A percentile compares a stretch with the other conserved stretches of the same genome.
Conservation (phyloP, 2,329 filamentous ascomycete species). For the Talaromyces islandicus region DNA sequence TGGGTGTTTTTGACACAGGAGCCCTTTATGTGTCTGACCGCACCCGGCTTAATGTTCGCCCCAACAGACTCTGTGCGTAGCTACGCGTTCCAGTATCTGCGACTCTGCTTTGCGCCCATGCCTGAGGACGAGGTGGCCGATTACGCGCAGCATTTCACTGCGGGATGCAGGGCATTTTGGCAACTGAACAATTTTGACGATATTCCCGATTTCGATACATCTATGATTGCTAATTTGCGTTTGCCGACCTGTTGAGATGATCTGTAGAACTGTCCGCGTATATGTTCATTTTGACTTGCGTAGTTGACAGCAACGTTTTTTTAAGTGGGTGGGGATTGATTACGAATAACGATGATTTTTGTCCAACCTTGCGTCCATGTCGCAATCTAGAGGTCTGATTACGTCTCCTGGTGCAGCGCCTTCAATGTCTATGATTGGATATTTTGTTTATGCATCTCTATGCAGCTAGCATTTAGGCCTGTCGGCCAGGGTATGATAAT, state of each 20-base stretch:
- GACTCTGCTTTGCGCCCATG: conserved; percentile 82
- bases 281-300: not conserved
- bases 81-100: conserved; percentile 64
- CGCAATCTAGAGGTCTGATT: not conserved
- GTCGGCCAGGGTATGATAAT: too few species aligned
- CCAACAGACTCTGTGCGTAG: conserved; percentile 56
- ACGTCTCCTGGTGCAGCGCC: not conserved
- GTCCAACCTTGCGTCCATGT: not conserved
- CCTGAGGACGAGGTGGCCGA: conserved; percentile 61
- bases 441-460: not conserved
- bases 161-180: conserved; percentile 71
- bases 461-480: not conserved
- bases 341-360: not conserved
- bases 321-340: not conserved
- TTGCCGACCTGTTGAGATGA: not conserved
- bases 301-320: not conserved
- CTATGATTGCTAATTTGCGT: not conserved
- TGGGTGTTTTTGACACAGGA: conserved; percentile 66
- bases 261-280: not conserved
- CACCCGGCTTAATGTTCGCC: conserved; percentile 68
- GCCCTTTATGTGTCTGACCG: conserved; percentile 63
- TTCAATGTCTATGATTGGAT: not conserved
- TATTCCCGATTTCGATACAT: conserved; percentile 4
- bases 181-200: conserved; percentile 53
- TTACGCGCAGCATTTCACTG: conserved; percentile 59